These are phyloP conservation scores for Phaffia tasmanica DNA, from an alignment of 768 basidiomycete genomes.

Conservation along the genomic window DNA sequence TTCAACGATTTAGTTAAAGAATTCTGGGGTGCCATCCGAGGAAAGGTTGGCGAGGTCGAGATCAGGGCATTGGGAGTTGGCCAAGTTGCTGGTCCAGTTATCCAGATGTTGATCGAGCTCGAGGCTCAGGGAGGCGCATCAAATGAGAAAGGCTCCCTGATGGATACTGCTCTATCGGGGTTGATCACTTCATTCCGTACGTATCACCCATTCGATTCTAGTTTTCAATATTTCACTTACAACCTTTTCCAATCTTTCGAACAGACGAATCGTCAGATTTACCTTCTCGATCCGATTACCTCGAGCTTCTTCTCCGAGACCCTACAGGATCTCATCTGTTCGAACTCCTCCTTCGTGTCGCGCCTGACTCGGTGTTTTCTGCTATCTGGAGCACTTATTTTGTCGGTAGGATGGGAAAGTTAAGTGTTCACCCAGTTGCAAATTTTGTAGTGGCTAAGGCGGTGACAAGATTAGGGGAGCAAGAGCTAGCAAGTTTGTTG, in stretches of 20 bases:
- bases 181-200: conserved; percentile 56
- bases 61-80: conserved; percentile 63
- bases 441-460: conserved; percentile 87
- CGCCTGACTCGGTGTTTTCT: conserved; percentile 53
- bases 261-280: conserved; percentile 28
- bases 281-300: conserved; percentile 59
- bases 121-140: conserved; percentile 59
- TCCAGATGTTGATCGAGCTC: conserved; percentile 59
- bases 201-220: conserved; percentile 31
- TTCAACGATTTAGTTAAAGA: conserved; percentile 44
- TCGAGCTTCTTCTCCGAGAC: conserved; percentile 70
- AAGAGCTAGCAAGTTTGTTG: conserved; percentile 49
- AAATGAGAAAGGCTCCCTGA: conserved; percentile 55
- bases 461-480: conserved; percentile 50
- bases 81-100: conserved; percentile 48
- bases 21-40: conserved; percentile 48
- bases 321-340: conserved; percentile 79
- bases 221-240: neutral
- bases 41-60: conserved; percentile 55
- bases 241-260: neutral
- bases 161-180: conserved; percentile 70
- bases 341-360: conserved; percentile 61
- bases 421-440: conserved; percentile 77
- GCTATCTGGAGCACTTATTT: conserved; percentile 71
- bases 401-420: conserved; percentile 52